Percentiles rank a stretch among this genome's conserved stretches.
These are phyloP conservation scores for Ricinus communis DNA, from an alignment of 345 rosid genomes.

Conservation along the genomic window DNA sequence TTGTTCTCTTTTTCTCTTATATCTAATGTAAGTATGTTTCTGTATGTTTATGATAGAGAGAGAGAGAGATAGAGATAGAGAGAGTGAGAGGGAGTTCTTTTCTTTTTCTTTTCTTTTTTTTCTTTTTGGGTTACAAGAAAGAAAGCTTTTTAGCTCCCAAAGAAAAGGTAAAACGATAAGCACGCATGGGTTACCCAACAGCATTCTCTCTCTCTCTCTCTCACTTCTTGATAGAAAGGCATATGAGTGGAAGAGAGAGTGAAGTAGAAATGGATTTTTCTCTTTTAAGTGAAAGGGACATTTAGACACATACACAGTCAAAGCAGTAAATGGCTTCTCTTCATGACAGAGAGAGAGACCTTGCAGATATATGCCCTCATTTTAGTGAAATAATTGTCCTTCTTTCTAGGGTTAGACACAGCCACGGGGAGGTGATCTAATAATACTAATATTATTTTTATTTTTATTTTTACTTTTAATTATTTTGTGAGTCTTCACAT, in stretches of 20 bases:
- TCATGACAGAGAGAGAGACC: not conserved
- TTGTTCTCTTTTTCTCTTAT: not conserved
- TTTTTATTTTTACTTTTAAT: too few relatives aligned
- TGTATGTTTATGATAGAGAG: not conserved
- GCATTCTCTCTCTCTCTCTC: constrained; percentile 18
- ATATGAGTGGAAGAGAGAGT: not conserved
- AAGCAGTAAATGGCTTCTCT: too few relatives aligned
- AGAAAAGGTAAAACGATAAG: constrained; percentile 55
- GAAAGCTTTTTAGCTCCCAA: constrained; percentile 1
- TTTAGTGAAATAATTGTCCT: constrained; percentile 23
- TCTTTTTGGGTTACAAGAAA: too few relatives aligned
- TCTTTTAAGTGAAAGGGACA: constrained; percentile 16
- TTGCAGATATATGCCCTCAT: not conserved
- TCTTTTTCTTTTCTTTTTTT: too few relatives aligned
- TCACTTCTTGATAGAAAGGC: not conserved
- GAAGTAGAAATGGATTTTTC: not conserved
- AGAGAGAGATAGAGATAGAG: not conserved
- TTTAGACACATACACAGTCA: constrained; percentile 12
- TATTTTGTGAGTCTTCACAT: constrained; percentile 19
- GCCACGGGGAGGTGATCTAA: constrained; percentile 19
- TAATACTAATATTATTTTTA: not conserved
- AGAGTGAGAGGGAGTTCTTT: too few relatives aligned
- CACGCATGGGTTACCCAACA: constrained; percentile 52
- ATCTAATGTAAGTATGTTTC: not conserved
- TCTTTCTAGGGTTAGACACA: constrained; percentile 20